Evolutionary conservation across 192 early-diverging fungal species (phyloP).

Genomic region (Coemansia sp.): DNA sequence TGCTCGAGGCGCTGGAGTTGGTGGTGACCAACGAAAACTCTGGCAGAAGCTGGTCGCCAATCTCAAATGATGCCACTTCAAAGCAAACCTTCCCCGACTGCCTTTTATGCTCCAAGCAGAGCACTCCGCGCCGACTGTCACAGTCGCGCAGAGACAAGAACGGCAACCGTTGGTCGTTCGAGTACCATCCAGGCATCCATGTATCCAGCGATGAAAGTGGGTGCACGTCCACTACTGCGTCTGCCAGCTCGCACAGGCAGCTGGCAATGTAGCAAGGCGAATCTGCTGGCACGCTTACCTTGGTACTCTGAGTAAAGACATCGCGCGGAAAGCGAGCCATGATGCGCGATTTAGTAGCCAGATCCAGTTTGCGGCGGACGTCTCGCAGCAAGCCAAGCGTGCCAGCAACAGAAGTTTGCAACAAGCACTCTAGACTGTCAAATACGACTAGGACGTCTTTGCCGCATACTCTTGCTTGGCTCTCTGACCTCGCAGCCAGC

Average conservation of each 20-base stretch:
- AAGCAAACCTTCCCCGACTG: slow-evolving; percentile 42
- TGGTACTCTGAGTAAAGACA: neutral
- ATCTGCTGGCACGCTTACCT: neutral
- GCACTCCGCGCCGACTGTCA: slow-evolving; percentile 21
- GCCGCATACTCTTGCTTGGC: no score
- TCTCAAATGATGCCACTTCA: slow-evolving; percentile 39
- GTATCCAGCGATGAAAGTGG: slow-evolving; percentile 22
- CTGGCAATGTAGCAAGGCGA: neutral
- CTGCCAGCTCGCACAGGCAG: slow-evolving; percentile 18
- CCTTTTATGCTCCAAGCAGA: slow-evolving; percentile 39
- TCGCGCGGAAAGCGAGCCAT: slow-evolving; percentile 38
- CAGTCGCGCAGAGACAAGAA: slow-evolving; percentile 29
- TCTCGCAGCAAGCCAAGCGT: slow-evolving; percentile 33
- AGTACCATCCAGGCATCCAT: slow-evolving; percentile 54
- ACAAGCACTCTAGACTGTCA: slow-evolving; percentile 37
- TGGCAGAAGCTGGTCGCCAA: slow-evolving; percentile 14
- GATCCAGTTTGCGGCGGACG: slow-evolving; percentile 8
- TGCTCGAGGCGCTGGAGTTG: neutral
- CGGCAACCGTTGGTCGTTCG: slow-evolving; percentile 19
- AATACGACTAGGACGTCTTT: slow-evolving; percentile 7
- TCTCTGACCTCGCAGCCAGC: no score
- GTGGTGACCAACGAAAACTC: slow-evolving; percentile 9
- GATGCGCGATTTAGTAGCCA: slow-evolving; percentile 13
- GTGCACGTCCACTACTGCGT: slow-evolving; percentile 36
- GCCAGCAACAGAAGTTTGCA: slow-evolving; percentile 13